These are phyloP conservation scores for Coelastrella sp. DNA, from an alignment of 139 green algal genomes.

Conservation along the genomic window DNA sequence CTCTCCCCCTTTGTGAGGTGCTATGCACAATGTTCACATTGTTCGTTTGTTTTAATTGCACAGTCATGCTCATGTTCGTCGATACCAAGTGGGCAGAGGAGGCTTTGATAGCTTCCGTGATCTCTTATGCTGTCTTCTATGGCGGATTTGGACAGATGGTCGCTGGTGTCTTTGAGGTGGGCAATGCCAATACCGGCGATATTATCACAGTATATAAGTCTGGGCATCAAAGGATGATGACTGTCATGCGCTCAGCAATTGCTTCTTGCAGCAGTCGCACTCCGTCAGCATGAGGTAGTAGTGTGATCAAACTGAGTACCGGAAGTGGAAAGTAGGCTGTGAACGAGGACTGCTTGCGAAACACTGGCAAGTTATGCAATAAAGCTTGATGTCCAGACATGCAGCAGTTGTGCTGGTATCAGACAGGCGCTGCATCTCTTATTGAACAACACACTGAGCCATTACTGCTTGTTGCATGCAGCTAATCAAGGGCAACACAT, in stretches of 20 bases:
- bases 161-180: slow-evolving; percentile 77
- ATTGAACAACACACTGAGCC: background rate
- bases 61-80: slow-evolving; percentile 60
- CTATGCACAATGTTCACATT: background rate
- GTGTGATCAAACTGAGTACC: no score
- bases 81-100: slow-evolving; percentile 49
- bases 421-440: no score
- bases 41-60: background rate
- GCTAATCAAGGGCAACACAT: slow-evolving; percentile 77
- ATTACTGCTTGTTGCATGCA: slow-evolving; percentile 18
- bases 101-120: slow-evolving; percentile 47
- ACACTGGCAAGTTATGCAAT: no score
- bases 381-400: no score
- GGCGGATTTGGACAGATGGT: slow-evolving; percentile 77
- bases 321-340: no score
- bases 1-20: no score
- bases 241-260: no score
- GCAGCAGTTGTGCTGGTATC: no score
- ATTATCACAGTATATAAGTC: background rate
- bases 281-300: no score
- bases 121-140: slow-evolving; percentile 72
- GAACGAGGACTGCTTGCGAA: no score
- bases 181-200: background rate
- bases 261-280: no score
- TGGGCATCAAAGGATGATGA: no score